A percentile compares a stretch with the other conserved stretches of the same genome.
Conservation (phyloP, 192 early-diverging fungal genomes). For the Gryganskiella cystojenkinii region DNA sequence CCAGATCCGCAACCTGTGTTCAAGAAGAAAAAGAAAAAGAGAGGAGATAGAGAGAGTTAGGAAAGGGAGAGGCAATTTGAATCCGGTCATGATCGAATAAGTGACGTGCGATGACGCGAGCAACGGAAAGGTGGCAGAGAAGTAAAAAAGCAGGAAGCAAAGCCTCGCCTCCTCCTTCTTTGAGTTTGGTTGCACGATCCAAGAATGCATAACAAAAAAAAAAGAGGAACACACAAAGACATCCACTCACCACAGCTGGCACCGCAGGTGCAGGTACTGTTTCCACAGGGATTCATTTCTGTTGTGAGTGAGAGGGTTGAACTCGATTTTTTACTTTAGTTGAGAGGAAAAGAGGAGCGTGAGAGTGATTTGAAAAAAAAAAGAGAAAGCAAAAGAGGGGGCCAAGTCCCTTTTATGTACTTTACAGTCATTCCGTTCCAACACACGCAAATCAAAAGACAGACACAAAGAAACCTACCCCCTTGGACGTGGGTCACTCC, state of each 20-base stretch:
- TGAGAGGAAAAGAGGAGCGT: not conserved
- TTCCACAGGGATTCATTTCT: slow-evolving; percentile 37
- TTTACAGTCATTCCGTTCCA: too few species aligned
- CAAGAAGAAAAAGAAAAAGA: not conserved
- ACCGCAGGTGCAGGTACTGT: slow-evolving; percentile 42
- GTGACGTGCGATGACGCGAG: slow-evolving; percentile 44
- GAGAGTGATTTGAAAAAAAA: not conserved
- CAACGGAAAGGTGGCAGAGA: not conserved
- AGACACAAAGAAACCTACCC: slow-evolving; percentile 1
- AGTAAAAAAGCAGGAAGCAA: too few species aligned
- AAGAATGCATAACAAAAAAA: not conserved
- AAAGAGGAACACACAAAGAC: not conserved
- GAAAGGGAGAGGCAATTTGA: too few species aligned
- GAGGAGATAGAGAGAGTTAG: not conserved
- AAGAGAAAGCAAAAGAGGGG: not conserved
- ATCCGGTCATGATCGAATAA: not conserved
- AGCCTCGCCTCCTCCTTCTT: too few species aligned
- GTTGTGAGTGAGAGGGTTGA: not conserved
- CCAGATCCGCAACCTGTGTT: slow-evolving; percentile 21
- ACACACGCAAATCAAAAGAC: too few species aligned
- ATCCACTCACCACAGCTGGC: slow-evolving; percentile 22
- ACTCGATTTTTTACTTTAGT: too few species aligned
- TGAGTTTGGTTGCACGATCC: too few species aligned
- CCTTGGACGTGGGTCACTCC: too few species aligned
- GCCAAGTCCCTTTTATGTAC: too few species aligned